These are phyloP conservation scores for Gymnopus androsaceus DNA, from an alignment of 1,284 basidiomycete genomes.

Conservation along the genomic window DNA sequence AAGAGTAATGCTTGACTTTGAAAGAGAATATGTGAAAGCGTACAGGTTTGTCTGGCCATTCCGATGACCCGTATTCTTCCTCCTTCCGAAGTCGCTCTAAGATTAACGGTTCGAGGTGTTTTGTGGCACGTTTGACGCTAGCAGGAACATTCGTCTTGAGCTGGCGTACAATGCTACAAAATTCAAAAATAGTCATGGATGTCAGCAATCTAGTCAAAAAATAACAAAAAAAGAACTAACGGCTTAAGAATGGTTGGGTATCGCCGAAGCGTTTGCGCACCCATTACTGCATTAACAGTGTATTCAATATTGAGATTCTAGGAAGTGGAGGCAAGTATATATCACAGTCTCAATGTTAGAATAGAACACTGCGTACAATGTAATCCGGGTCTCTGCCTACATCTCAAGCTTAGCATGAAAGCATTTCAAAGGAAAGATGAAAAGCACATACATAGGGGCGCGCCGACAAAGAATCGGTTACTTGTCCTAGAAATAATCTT, in stretches of 20 bases:
- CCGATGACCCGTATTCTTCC: constrained; percentile 21
- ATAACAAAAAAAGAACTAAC: neutral
- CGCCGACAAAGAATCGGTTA: constrained; percentile 18
- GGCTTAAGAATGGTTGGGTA: constrained; percentile 10
- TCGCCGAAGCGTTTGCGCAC: neutral
- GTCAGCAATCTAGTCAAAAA: neutral
- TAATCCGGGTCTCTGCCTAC: constrained; percentile 16
- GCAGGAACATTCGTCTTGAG: constrained; percentile 16
- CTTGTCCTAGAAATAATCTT: constrained; percentile 12
- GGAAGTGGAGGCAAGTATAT: neutral
- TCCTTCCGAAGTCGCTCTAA: constrained; percentile 23
- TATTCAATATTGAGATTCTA: constrained; percentile 14
- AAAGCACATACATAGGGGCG: constrained; percentile 12
- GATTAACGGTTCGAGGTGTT: constrained; percentile 25
- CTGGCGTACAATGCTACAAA: constrained; percentile 20
- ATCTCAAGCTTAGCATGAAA: neutral
- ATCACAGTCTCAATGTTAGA: too few species aligned
- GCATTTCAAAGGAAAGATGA: too few species aligned
- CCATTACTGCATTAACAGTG: constrained; percentile 8
- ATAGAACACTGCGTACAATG: neutral
- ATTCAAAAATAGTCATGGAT: neutral
- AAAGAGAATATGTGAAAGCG: neutral
- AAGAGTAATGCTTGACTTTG: neutral
- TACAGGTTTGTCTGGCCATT: constrained; percentile 27
- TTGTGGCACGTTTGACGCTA: constrained; percentile 14